Conservation (phyloP, 2,329 filamentous ascomycete genomes). For the Periconia digitata region DNA sequence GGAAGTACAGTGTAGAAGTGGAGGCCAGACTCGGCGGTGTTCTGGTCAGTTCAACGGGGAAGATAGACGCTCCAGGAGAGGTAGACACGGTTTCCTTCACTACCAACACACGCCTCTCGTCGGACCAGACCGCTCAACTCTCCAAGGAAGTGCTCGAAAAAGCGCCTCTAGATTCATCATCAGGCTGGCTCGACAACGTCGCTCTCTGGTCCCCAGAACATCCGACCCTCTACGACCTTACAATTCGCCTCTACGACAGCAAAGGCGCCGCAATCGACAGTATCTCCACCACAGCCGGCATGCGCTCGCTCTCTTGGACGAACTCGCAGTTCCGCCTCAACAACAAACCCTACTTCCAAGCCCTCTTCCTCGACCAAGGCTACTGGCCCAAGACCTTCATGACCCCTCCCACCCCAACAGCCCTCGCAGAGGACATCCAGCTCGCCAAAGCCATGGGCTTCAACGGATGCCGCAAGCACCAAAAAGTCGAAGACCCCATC, state of each 20-base stretch:
- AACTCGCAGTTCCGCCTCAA: constrained; percentile 64
- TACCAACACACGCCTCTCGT: constrained; percentile 52
- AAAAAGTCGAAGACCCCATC: constrained; percentile 63
- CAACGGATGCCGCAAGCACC: constrained; percentile 66
- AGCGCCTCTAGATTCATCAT: constrained; percentile 42
- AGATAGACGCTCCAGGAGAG: constrained; percentile 51
- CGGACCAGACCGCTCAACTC: constrained; percentile 45
- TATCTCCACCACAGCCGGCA: constrained; percentile 62
- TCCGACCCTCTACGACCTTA: constrained; percentile 59
- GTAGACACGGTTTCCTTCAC: constrained; percentile 53
- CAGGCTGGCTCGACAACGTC: constrained; percentile 56
- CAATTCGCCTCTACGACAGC: constrained; percentile 54
- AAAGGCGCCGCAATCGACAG: constrained; percentile 53
- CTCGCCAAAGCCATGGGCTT: constrained; percentile 63
- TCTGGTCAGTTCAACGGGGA: constrained; percentile 48
- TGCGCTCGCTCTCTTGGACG: constrained; percentile 63
- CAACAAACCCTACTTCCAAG: constrained; percentile 61
- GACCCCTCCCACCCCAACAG: constrained; percentile 56
- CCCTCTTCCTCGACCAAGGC: constrained; percentile 62
- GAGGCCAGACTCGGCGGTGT: constrained; percentile 56
- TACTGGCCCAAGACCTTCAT: constrained; percentile 65
- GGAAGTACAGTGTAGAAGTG: constrained; percentile 55
- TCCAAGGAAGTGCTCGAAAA: constrained; percentile 33
- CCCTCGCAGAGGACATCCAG: constrained; percentile 56
- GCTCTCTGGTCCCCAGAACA: constrained; percentile 65